Evolutionary conservation across 306 rosid genomes (phyloP), one percentile per base, ranked within the genome.

Genomic region (Citrullus amarus): DNA sequence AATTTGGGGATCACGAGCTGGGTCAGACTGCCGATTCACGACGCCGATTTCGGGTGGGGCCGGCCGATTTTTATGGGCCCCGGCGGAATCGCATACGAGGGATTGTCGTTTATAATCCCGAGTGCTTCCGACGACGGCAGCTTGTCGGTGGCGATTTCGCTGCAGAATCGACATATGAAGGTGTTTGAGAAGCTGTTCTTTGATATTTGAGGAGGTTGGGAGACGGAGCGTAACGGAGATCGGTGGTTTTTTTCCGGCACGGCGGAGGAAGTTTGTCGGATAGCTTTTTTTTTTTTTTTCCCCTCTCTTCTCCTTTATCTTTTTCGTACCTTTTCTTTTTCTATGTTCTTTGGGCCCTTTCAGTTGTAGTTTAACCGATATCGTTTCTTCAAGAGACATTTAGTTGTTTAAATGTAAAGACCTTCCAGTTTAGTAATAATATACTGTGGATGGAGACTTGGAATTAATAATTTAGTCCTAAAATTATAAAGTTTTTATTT

Each of bases 31-130:
- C 98, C 98, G 0, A 89, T 95, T 28, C 90, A 95, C 43, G 97
- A 95, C 74, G 98, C 98, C 78, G 96, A 95, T 61, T 95, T 95
- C 48, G 98, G 98, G 60, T 95, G 97, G 97, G 97, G 98, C 22
- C 88, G 96, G 39, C 98, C 98, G 8, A 88, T 92, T 20, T 95
- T 95, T 82, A 89, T 95, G 98, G 98, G 98, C 34, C 98, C 97
- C 3, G 98, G 97, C 20, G 98, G 97, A 43, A 89, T 95, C 48
- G 87, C 93, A 1, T 95, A 83, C 4, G 98, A 95, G 79, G 98
- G 98, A 0, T 67, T 95, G 2, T 89, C 95, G 44, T 92, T 85
- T 34, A 82, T 95, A 30, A 54, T 92, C 54, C 97, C 96, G 6
- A 89, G 92, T 81, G 79, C 98, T 60, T 71, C 72, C 4, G 83